phyloP scores from a whole-genome alignment of 768 basidiomycete species.

The Zangia roseola region DNA sequence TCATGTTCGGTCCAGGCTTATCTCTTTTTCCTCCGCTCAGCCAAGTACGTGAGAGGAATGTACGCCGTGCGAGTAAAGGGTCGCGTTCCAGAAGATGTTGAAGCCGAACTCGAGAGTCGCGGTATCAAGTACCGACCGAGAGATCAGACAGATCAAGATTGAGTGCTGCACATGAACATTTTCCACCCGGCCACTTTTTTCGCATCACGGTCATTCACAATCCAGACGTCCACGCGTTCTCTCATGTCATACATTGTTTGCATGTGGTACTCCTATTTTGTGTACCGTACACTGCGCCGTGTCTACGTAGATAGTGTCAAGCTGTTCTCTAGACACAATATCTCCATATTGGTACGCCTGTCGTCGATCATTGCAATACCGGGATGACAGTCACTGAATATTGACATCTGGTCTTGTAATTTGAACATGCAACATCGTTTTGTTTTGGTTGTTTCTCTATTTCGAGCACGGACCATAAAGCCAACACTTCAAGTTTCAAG shows the following conservation, averaged over 20 bases:
- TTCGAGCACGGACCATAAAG: not conserved
- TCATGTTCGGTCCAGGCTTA: slow-evolving; percentile 3
- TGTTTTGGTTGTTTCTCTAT: not conserved
- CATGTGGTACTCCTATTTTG: slow-evolving; percentile 1
- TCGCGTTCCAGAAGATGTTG: slow-evolving; percentile 81
- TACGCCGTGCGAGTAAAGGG: slow-evolving; percentile 92
- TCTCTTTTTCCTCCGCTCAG: slow-evolving; percentile 38
- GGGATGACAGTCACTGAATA: no score
- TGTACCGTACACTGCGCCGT: slow-evolving; percentile 3
- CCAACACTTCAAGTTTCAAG: no score
- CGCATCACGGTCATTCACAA: not conserved
- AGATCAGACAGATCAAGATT: slow-evolving; percentile 78
- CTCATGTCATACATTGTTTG: slow-evolving; percentile 13
- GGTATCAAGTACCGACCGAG: slow-evolving; percentile 84
- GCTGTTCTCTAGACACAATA: no score
- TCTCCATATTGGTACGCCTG: slow-evolving; percentile 1
- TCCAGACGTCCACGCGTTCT: not conserved
- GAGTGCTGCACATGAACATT: slow-evolving; percentile 15
- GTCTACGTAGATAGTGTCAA: no score
- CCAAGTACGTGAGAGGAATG: slow-evolving; percentile 87
- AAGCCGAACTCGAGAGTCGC: slow-evolving; percentile 72
- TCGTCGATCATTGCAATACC: not conserved
- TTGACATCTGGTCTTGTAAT: not conserved
- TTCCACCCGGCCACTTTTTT: not conserved
- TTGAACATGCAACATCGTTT: not conserved